A percentile compares a stretch with the other conserved stretches of the same genome.
Evolutionary conservation across 192 early-diverging fungal species (phyloP).

Genomic region (Gamsiella multidivaricata): DNA sequence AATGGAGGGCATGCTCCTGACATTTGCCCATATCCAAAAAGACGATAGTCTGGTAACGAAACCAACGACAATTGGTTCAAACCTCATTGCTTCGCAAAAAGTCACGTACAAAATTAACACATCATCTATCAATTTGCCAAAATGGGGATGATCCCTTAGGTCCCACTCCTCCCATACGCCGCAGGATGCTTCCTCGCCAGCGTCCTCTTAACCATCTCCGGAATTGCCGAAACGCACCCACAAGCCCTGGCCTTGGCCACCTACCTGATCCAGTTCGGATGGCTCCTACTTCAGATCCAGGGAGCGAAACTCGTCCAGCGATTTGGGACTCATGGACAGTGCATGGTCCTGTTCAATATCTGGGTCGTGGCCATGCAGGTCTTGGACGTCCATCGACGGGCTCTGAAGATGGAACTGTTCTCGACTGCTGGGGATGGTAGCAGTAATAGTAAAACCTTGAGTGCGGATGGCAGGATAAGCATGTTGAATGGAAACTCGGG

Average conservation of each 20-base stretch:
- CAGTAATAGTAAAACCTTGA: too few species aligned
- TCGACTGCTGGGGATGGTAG: too few species aligned
- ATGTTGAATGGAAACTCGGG: too few species aligned
- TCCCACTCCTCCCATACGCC: slow-evolving; percentile 42
- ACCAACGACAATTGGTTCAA: neutral
- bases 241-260: slow-evolving; percentile 35
- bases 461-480: too few species aligned
- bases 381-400: slow-evolving; percentile 36
- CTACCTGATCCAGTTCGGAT: slow-evolving; percentile 34
- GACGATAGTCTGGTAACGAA: slow-evolving; percentile 42
- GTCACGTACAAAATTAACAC: neutral
- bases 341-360: slow-evolving; percentile 21
- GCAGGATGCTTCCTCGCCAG: slow-evolving; percentile 45
- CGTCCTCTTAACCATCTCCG: slow-evolving; percentile 40
- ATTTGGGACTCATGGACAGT: slow-evolving; percentile 25
- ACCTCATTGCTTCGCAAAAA: neutral
- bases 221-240: slow-evolving; percentile 44
- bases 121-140: neutral
- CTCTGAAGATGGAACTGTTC: slow-evolving; percentile 2
- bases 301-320: slow-evolving; percentile 19
- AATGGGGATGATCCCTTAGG: slow-evolving; percentile 21
- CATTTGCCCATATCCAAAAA: slow-evolving; percentile 39
- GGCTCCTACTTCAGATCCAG: slow-evolving; percentile 43
- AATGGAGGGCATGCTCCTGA: neutral
- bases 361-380: slow-evolving; percentile 36